Evolutionary conservation across 1,284 basidiomycete species (phyloP).

Genomic region (Neolentinus lepideus): DNA sequence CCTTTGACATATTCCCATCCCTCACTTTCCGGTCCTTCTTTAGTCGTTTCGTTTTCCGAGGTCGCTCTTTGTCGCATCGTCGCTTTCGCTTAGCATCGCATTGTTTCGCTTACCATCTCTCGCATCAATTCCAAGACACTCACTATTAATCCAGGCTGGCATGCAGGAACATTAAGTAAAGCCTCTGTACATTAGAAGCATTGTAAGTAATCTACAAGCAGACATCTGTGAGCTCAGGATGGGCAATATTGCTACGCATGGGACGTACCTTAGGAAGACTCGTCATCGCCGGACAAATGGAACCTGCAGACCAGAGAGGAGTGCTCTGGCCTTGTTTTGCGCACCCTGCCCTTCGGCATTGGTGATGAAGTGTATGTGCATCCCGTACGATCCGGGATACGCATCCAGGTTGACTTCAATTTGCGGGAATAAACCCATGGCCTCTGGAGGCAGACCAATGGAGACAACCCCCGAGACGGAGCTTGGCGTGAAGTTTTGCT

Average conservation of each 20-base stretch:
- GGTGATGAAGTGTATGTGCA: constrained; percentile 90
- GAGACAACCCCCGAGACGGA: constrained; percentile 84
- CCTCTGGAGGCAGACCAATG: constrained; percentile 79
- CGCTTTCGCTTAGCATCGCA: background rate
- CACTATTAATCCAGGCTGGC: background rate
- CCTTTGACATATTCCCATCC: background rate
- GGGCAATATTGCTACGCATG: background rate
- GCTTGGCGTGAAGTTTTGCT: constrained; percentile 60
- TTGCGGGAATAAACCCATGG: constrained; percentile 91
- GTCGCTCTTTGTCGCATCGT: background rate
- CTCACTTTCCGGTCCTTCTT: background rate
- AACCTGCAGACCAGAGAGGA: constrained; percentile 86
- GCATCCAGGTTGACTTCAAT: constrained; percentile 89
- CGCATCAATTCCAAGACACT: background rate
- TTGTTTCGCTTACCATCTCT: background rate
- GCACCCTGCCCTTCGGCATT: constrained; percentile 79
- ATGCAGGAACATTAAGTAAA: background rate
- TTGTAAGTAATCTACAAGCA: background rate
- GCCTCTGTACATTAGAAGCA: background rate
- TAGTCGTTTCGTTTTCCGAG: background rate
- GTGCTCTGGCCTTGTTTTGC: constrained; percentile 76
- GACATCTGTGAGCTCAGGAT: background rate
- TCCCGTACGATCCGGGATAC: constrained; percentile 79
- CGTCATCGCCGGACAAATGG: constrained; percentile 57
- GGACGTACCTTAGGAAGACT: background rate